phyloP scores from a whole-genome alignment of 257 asterid genomes.

The Jacaranda mimosifolia region DNA sequence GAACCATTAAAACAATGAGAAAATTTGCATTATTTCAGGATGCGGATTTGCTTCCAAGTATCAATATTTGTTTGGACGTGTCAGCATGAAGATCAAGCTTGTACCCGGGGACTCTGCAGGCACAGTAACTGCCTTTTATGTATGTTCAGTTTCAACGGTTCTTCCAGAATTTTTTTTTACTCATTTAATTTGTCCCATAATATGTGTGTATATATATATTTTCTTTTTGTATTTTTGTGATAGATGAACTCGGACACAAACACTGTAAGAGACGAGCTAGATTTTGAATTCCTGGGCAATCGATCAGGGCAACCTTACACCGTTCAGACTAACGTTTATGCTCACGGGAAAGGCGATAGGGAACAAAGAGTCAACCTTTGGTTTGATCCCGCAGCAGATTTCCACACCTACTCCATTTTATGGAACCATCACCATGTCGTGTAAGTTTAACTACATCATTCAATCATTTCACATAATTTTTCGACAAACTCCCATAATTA shows the following conservation, averaged over 20 bases:
- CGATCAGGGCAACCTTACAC: slow-evolving; percentile 78
- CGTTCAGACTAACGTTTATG: slow-evolving; percentile 74
- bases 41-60: slow-evolving; percentile 50
- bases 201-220: no score
- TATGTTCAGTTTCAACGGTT: slow-evolving; percentile 20
- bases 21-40: slow-evolving; percentile 9
- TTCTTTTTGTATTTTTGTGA: background rate
- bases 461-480: no score
- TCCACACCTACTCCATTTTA: slow-evolving; percentile 55
- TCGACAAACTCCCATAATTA: no score
- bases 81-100: slow-evolving; percentile 58
- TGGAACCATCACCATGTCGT: slow-evolving; percentile 59
- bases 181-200: no score
- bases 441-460: slow-evolving; percentile 48
- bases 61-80: slow-evolving; percentile 39
- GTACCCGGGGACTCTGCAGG: slow-evolving; percentile 59
- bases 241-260: slow-evolving; percentile 71
- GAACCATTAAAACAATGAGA: background rate
- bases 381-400: slow-evolving; percentile 71
- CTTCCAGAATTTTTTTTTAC: no score
- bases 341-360: slow-evolving; percentile 70
- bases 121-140: slow-evolving; percentile 55
- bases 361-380: slow-evolving; percentile 78
- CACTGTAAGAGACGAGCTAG: slow-evolving; percentile 65
- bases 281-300: slow-evolving; percentile 82